These are phyloP conservation scores for Knoxia roxburghii DNA, from an alignment of 257 asterid genomes.

Conservation along the genomic window DNA sequence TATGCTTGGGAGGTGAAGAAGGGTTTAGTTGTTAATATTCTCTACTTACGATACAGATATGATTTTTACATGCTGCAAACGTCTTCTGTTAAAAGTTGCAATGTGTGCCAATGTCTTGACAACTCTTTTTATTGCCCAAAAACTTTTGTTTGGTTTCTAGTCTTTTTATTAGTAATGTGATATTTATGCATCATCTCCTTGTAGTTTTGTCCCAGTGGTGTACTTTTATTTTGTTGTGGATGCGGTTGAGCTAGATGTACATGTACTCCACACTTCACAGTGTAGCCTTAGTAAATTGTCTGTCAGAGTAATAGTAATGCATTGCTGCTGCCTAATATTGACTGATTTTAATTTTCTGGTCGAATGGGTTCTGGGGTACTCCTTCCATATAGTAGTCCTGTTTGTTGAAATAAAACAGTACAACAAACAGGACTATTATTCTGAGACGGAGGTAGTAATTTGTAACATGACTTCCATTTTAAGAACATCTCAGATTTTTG, in stretches of 20 bases:
- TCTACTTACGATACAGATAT: neutral
- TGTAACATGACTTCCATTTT: neutral
- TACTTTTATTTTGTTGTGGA: neutral
- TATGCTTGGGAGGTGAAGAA: neutral
- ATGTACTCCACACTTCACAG: too few relatives aligned
- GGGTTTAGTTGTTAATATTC: neutral
- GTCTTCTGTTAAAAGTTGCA: neutral
- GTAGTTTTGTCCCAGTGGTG: neutral
- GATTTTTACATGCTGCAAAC: neutral
- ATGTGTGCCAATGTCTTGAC: neutral
- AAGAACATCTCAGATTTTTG: neutral
- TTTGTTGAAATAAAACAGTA: too few relatives aligned
- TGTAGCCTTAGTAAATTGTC: neutral
- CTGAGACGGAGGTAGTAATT: too few relatives aligned
- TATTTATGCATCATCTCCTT: neutral
- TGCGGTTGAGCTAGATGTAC: neutral
- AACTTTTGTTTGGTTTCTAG: conserved; percentile 3
- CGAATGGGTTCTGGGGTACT: too few relatives aligned
- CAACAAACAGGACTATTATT: neutral
- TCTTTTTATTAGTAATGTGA: neutral
- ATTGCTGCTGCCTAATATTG: neutral
- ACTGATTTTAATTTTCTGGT: neutral
- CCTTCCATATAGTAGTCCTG: too few relatives aligned
- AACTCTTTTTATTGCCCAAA: neutral
- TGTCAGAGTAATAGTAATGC: neutral